phyloP scores from a whole-genome alignment of 1,284 basidiomycete genomes.

The Marasmius sp. region DNA sequence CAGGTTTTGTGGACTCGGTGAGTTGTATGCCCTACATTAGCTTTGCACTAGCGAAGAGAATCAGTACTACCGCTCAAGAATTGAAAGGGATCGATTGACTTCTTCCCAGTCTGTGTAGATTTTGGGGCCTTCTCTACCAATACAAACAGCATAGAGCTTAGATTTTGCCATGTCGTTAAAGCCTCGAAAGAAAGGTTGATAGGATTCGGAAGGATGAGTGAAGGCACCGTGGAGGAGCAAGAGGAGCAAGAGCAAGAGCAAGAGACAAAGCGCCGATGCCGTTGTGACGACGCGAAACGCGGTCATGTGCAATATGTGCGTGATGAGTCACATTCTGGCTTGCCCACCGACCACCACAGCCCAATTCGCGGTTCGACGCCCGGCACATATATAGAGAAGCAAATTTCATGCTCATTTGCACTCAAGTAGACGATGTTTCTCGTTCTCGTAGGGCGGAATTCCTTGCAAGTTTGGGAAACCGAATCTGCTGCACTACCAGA shows the following conservation, averaged over 20 bases:
- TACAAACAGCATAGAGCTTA: slow-evolving; percentile 59
- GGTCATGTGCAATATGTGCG: background rate
- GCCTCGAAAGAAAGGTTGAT: slow-evolving; percentile 22
- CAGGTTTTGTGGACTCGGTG: background rate
- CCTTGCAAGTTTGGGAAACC: background rate
- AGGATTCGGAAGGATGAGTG: too few relatives aligned
- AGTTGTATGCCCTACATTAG: slow-evolving; percentile 27
- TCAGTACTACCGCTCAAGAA: background rate
- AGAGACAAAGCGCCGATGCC: background rate
- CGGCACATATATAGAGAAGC: background rate
- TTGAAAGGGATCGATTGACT: slow-evolving; percentile 29
- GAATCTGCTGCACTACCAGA: background rate
- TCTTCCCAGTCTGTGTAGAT: slow-evolving; percentile 59
- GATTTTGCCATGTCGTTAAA: slow-evolving; percentile 31
- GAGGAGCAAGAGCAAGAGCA: background rate
- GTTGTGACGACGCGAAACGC: background rate
- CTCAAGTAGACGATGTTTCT: background rate
- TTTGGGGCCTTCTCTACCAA: slow-evolving; percentile 50
- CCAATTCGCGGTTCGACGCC: background rate
- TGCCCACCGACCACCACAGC: background rate
- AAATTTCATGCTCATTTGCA: background rate
- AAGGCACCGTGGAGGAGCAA: background rate
- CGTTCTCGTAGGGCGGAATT: background rate
- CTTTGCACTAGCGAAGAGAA: slow-evolving; percentile 36
- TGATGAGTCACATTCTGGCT: background rate